Evolutionary conservation across 2,329 filamentous ascomycete species (phyloP), one percentile per base, ranked within the genome.

Genomic region (Helotiales sp.): DNA sequence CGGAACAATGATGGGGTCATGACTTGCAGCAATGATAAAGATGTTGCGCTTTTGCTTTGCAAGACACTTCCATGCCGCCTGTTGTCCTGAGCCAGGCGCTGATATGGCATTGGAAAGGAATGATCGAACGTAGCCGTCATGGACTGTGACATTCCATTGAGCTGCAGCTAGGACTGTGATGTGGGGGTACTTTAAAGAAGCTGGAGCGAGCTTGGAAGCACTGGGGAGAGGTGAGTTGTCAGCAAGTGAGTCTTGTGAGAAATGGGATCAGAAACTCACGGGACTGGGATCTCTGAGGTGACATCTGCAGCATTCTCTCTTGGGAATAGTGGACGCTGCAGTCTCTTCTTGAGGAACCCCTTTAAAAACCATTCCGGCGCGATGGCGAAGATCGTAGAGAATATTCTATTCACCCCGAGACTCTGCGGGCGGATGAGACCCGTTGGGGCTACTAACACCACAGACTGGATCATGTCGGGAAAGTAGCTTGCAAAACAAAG

Each of bases 381-480:
- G 5, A 44, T 44, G 19, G 10, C n/a, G 7, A 44, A 44, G 22
- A 44, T 9, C 8, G 12, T 5, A 1, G 10, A 12, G 5, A 44
- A 25, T 9, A 13, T 25, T 13, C 15, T 44, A 12, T 44, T 19
- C 3, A 15, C 40, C 2, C 40, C 40, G 5, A 44, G 5, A 15
- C 40, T 19, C 10, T 24, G 24, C 2, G 10, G 9, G 4, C 40
- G 46, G 63, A 96, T 83, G 42, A 96, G 78, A 0, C 93, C 92
- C 0, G 87, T 80, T 0, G 93, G 91, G 0, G 91, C 91, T 42
- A 97, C 81, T 5, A 96, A 81, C 9, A 95, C 79, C 22, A 97
- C 77, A 9, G 81, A 83, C 12, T 81, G 79, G 13, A 96, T 79
- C 55, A 93, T 76, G 49, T 82, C 73, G 0, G 89, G 84, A 67